A percentile compares a stretch with the other conserved stretches of the same genome.
These are phyloP conservation scores for Flaveria brownii DNA, from an alignment of 129 eudicot species.

Conservation along the genomic window DNA sequence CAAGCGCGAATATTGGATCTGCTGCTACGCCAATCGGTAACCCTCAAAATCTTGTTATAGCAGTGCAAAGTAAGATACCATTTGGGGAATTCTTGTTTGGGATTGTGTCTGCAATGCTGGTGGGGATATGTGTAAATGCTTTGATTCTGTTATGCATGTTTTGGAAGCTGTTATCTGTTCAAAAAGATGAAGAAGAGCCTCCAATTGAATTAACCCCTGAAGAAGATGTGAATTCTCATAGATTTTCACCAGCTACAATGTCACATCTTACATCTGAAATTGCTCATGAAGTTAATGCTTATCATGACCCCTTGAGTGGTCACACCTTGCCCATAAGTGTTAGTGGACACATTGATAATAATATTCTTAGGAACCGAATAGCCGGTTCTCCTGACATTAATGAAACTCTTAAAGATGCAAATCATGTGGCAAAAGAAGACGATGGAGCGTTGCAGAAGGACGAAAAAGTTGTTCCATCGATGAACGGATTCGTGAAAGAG, in stretches of 20 bases:
- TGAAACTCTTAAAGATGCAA: constrained; percentile 38
- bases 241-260: constrained; percentile 92
- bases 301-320: constrained; percentile 38
- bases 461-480: constrained; percentile 35
- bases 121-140: constrained; percentile 69
- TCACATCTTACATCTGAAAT: constrained; percentile 57
- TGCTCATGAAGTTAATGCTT: background rate
- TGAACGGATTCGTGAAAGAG: constrained; percentile 34
- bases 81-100: constrained; percentile 75
- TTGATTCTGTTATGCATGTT: constrained; percentile 68
- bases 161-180: constrained; percentile 75
- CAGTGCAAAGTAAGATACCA: constrained; percentile 72
- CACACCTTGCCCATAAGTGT: constrained; percentile 36
- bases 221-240: constrained; percentile 61
- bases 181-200: constrained; percentile 73
- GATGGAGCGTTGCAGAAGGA: constrained; percentile 31
- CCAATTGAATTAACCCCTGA: constrained; percentile 52
- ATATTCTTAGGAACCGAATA: constrained; percentile 53
- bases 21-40: constrained; percentile 95
- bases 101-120: constrained; percentile 65
- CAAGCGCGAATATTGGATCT: constrained; percentile 95
- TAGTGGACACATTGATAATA: constrained; percentile 25
- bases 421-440: constrained; percentile 41
- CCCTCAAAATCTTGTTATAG: constrained; percentile 91
- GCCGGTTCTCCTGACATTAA: constrained; percentile 34